A percentile compares a stretch with the other conserved stretches of the same genome.
Evolutionary conservation across 2,329 filamentous ascomycete genomes (phyloP).

Genomic region (Talaromyces amestolkiae): DNA sequence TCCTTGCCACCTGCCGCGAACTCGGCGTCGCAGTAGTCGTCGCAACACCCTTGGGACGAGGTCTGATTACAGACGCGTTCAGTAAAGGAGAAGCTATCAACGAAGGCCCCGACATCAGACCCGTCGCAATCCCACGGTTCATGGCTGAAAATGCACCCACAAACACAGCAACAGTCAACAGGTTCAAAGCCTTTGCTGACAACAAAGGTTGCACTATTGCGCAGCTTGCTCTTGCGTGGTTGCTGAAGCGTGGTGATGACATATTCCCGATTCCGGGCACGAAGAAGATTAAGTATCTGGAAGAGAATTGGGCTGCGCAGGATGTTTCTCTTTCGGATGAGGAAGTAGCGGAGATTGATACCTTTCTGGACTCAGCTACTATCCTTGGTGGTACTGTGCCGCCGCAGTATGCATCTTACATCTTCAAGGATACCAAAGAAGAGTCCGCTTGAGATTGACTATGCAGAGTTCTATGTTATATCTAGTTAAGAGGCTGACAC

Average conservation of each 20-base stretch:
- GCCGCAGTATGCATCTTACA: slow-evolving; percentile 1
- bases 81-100: neutral
- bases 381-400: slow-evolving; percentile 9
- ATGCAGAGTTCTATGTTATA: neutral
- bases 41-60: slow-evolving; percentile 21
- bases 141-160: slow-evolving; percentile 2
- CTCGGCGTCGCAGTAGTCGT: slow-evolving; percentile 23
- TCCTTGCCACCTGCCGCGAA: slow-evolving; percentile 22
- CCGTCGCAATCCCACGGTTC: slow-evolving; percentile 3
- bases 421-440: slow-evolving; percentile 16
- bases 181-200: slow-evolving; percentile 49
- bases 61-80: slow-evolving; percentile 21
- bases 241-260: slow-evolving; percentile 54
- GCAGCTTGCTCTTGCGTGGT: slow-evolving; percentile 63
- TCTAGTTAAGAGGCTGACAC: neutral
- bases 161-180: slow-evolving; percentile 25
- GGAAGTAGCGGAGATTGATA: slow-evolving; percentile 13
- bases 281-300: slow-evolving; percentile 22
- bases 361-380: slow-evolving; percentile 7
- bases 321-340: slow-evolving; percentile 5
- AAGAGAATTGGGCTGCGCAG: slow-evolving; percentile 16
- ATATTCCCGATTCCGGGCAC: slow-evolving; percentile 33
- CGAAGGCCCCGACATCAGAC: neutral
- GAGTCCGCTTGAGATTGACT: neutral
- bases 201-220: slow-evolving; percentile 56